phyloP scores from a whole-genome alignment of 164 flowering plant genomes.

The Echeveria elegans region DNA sequence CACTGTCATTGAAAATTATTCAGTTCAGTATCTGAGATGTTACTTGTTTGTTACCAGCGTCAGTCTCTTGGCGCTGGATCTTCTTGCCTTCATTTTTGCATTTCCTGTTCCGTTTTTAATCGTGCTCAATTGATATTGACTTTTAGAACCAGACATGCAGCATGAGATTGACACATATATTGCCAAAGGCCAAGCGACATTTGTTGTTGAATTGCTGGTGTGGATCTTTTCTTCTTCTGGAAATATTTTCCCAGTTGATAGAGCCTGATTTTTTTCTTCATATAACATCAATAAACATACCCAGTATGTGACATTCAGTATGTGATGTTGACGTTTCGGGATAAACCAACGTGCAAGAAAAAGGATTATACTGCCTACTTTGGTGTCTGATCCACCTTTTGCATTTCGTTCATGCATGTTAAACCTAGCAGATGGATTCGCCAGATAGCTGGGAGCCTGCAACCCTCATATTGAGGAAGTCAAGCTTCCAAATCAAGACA shows the following conservation, averaged over 20 bases:
- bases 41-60: not conserved
- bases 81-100: not conserved
- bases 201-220: conserved; percentile 64
- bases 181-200: conserved; percentile 60
- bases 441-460: conserved; percentile 69
- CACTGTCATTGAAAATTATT: no score
- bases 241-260: not conserved
- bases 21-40: not conserved
- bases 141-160: conserved; percentile 85
- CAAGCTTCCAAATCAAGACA: conserved; percentile 59
- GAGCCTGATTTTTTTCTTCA: conserved; percentile 1
- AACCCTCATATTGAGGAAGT: conserved; percentile 44
- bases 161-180: conserved; percentile 56
- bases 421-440: conserved; percentile 54
- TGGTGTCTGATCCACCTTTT: not conserved
- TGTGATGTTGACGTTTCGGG: no score
- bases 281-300: not conserved
- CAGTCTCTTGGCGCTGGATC: not conserved
- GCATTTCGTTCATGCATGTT: not conserved
- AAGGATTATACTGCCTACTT: not conserved
- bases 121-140: conserved; percentile 7
- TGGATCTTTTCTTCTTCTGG: conserved; percentile 17
- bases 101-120: not conserved
- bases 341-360: not conserved
- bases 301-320: no score